Evolutionary conservation across 192 early-diverging fungal genomes (phyloP).

Genomic region (Allomyces macrogynus): DNA sequence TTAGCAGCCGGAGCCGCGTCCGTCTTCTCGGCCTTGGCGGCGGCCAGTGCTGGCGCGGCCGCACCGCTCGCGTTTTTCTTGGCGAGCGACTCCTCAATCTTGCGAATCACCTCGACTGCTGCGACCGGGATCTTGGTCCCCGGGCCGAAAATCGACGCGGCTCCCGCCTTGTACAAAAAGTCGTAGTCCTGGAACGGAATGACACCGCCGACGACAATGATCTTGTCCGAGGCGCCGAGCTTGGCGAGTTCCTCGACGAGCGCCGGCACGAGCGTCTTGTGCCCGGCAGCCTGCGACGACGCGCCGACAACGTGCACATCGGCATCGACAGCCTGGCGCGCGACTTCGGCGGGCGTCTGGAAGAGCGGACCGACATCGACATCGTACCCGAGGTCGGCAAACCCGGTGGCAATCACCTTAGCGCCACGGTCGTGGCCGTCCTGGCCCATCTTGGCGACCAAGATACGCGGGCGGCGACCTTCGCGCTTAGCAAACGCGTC

Average conservation of each 20-base stretch:
- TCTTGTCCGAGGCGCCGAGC: conserved; percentile 46
- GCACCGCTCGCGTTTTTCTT: background rate
- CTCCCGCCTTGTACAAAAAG: conserved; percentile 58
- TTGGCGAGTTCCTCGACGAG: conserved; percentile 55
- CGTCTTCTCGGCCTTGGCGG: too few relatives aligned
- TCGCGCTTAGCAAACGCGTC: conserved; percentile 44
- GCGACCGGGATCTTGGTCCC: conserved; percentile 71
- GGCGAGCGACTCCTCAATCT: conserved; percentile 31
- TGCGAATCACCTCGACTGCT: conserved; percentile 54
- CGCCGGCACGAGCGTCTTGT: conserved; percentile 68
- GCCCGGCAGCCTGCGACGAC: conserved; percentile 71
- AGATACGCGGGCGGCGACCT: conserved; percentile 69
- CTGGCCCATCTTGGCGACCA: conserved; percentile 85
- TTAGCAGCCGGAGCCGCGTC: too few relatives aligned
- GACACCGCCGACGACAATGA: conserved; percentile 66
- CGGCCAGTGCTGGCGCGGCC: too few relatives aligned
- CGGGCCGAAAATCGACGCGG: conserved; percentile 65
- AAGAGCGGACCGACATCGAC: conserved; percentile 78
- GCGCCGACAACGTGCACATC: conserved; percentile 78
- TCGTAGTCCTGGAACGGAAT: conserved; percentile 77
- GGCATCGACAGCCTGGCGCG: conserved; percentile 68
- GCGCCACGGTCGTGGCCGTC: conserved; percentile 87
- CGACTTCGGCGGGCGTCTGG: conserved; percentile 73
- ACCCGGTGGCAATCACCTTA: conserved; percentile 77
- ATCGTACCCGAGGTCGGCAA: conserved; percentile 78